Percentiles rank a stretch among this genome's conserved stretches.
These are phyloP conservation scores for Nemania sp. DNA, from an alignment of 2,329 filamentous ascomycete genomes.

Conservation along the genomic window DNA sequence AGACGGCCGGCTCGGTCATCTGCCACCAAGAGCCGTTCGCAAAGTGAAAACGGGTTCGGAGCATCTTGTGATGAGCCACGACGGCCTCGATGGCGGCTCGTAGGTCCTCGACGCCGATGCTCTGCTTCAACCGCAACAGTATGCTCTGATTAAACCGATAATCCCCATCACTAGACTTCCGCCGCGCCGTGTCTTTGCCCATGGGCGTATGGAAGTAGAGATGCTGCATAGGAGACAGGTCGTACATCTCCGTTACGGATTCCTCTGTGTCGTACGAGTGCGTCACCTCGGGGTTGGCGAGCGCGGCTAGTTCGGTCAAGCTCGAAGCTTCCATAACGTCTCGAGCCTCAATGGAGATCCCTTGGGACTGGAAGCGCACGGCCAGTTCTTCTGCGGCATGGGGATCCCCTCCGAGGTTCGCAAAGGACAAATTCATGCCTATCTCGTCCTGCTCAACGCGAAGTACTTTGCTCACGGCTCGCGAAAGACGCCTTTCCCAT, in stretches of 20 bases:
- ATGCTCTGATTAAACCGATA: constrained; percentile 66
- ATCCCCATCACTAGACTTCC: constrained; percentile 51
- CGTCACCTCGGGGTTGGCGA: constrained; percentile 52
- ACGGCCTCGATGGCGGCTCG: constrained; percentile 62
- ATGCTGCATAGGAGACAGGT: constrained; percentile 66
- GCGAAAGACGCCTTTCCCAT: constrained; percentile 56
- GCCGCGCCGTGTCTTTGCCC: constrained; percentile 52
- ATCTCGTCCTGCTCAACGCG: constrained; percentile 55
- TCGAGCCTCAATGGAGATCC: constrained; percentile 53
- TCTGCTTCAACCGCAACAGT: constrained; percentile 59
- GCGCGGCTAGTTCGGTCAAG: constrained; percentile 54
- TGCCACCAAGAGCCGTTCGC: constrained; percentile 60
- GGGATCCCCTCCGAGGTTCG: constrained; percentile 56
- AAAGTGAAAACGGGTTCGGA: constrained; percentile 60
- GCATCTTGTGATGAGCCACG: constrained; percentile 64
- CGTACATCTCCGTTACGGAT: constrained; percentile 55
- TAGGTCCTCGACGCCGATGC: constrained; percentile 57
- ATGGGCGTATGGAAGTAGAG: constrained; percentile 64
- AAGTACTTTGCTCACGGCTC: constrained; percentile 55
- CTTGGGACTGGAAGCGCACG: constrained; percentile 54
- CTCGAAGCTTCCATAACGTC: constrained; percentile 56
- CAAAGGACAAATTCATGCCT: constrained; percentile 58
- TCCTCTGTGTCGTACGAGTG: constrained; percentile 51
- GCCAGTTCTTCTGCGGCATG: constrained; percentile 56
- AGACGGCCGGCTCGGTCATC: constrained; percentile 55